phyloP scores from a whole-genome alignment of 2,329 filamentous ascomycete species.

The Sordariomycetes sp. region DNA sequence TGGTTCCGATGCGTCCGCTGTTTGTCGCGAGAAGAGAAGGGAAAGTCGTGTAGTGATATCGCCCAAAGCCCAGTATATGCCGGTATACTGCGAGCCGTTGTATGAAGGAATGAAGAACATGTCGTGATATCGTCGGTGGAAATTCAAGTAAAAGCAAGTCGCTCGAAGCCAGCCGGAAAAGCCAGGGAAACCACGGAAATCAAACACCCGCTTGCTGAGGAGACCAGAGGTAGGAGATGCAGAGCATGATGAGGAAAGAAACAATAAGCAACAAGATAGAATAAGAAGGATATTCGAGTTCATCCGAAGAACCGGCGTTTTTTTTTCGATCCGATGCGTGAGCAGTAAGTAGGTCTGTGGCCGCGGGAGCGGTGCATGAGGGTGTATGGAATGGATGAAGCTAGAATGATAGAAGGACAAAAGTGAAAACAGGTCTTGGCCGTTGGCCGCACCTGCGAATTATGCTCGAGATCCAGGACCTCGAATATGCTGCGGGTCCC shows the following conservation, averaged over 20 bases:
- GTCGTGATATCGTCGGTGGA: not conserved
- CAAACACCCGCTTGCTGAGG: constrained; percentile 4
- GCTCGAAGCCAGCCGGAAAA: not conserved
- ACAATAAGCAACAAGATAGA: not conserved
- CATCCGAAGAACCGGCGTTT: not conserved
- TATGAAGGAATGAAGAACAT: not conserved
- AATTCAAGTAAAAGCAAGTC: not conserved
- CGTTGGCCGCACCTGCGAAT: not conserved
- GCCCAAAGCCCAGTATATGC: not conserved
- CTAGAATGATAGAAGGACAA: constrained; percentile 9
- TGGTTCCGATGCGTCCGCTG: constrained; percentile 4
- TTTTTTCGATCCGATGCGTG: constrained; percentile 1
- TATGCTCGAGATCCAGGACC: not conserved
- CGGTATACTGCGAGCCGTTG: not conserved
- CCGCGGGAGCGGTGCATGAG: constrained; percentile 4
- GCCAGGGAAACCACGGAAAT: not conserved
- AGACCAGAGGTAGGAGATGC: not conserved
- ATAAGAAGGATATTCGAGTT: constrained; percentile 1
- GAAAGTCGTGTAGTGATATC: not conserved
- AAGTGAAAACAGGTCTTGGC: constrained; percentile 6
- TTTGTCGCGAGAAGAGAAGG: constrained; percentile 1
- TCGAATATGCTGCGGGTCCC: not conserved
- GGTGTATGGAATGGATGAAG: not conserved
- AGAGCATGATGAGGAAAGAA: not conserved
- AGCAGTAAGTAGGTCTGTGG: constrained; percentile 1